A percentile compares a stretch with the other conserved stretches of the same genome.
These are phyloP conservation scores for Talaromyces adpressus DNA, from an alignment of 495 filamentous ascomycete species.

Conservation along the genomic window DNA sequence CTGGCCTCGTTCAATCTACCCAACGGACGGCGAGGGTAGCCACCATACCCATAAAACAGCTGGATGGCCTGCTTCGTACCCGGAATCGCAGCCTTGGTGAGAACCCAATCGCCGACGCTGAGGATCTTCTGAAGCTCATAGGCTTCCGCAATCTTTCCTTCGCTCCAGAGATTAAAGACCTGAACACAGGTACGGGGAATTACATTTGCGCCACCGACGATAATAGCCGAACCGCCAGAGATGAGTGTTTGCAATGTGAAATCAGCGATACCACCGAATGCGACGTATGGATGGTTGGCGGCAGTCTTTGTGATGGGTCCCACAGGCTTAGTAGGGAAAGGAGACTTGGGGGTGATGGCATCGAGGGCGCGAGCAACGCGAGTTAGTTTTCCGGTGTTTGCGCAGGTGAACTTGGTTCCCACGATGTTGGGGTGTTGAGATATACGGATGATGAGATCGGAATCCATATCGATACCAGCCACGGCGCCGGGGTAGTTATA, in stretches of 20 bases:
- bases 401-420: constrained; percentile 88
- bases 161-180: constrained; percentile 71
- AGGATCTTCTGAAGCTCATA: constrained; percentile 65
- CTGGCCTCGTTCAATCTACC: constrained; percentile 50
- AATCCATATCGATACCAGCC: constrained; percentile 89
- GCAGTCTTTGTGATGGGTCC: constrained; percentile 26
- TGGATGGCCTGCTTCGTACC: constrained; percentile 83
- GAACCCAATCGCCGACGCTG: constrained; percentile 73
- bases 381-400: constrained; percentile 82
- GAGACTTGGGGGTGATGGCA: constrained; percentile 54
- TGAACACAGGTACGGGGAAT: constrained; percentile 74
- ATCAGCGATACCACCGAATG: constrained; percentile 83
- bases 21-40: constrained; percentile 67
- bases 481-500: constrained; percentile 93
- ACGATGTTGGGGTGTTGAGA: constrained; percentile 77
- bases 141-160: constrained; percentile 68
- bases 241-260: constrained; percentile 78
- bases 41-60: constrained; percentile 78
- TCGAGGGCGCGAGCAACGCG: constrained; percentile 71
- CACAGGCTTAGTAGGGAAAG: constrained; percentile 23
- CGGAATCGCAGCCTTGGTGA: constrained; percentile 79
- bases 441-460: constrained; percentile 74
- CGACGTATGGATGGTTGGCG: constrained; percentile 62
- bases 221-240: constrained; percentile 75
- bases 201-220: constrained; percentile 83